Evolutionary conservation across 495 filamentous ascomycete species (phyloP).

Genomic region (Lasiosphaeris hirsuta): DNA sequence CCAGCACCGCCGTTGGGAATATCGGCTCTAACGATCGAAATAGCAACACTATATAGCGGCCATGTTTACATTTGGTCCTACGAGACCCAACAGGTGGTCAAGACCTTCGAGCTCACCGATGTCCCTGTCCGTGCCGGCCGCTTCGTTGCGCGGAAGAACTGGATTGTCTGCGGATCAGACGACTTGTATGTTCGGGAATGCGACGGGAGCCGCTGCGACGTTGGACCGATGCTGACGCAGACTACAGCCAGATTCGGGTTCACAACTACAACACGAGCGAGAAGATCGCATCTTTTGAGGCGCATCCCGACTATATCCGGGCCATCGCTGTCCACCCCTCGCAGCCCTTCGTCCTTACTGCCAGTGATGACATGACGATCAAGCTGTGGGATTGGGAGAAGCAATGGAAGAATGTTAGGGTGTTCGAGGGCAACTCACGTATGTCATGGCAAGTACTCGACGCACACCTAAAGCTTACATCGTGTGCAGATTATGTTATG

Average conservation of each 20-base stretch:
- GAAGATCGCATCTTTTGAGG: constrained; percentile 97
- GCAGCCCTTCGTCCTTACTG: constrained; percentile 92
- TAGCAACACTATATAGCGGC: constrained; percentile 82
- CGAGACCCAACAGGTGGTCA: constrained; percentile 95
- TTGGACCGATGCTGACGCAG: not conserved
- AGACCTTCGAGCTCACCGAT: constrained; percentile 99
- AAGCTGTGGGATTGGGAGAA: constrained; percentile 99
- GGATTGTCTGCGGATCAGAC: constrained; percentile 98
- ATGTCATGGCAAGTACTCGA: constrained; percentile 1
- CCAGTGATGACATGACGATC: constrained; percentile 99
- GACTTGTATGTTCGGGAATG: constrained; percentile 78
- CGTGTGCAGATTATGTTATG: constrained; percentile 62
- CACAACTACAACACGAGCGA: constrained; percentile 99
- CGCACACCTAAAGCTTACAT: constrained; percentile 10
- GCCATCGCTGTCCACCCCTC: constrained; percentile 96
- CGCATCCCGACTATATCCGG: constrained; percentile 97
- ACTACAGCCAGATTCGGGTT: constrained; percentile 31
- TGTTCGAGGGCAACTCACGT: constrained; percentile 95
- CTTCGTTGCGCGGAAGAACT: constrained; percentile 97
- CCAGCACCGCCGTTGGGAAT: not conserved
- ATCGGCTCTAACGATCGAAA: constrained; percentile 9
- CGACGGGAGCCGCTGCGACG: not conserved
- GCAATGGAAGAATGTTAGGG: constrained; percentile 94
- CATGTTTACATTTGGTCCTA: constrained; percentile 99
- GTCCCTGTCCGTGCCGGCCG: constrained; percentile 95